These are phyloP conservation scores for Colletotrichum theobromicola DNA, from an alignment of 2,329 filamentous ascomycete species.

Conservation along the genomic window DNA sequence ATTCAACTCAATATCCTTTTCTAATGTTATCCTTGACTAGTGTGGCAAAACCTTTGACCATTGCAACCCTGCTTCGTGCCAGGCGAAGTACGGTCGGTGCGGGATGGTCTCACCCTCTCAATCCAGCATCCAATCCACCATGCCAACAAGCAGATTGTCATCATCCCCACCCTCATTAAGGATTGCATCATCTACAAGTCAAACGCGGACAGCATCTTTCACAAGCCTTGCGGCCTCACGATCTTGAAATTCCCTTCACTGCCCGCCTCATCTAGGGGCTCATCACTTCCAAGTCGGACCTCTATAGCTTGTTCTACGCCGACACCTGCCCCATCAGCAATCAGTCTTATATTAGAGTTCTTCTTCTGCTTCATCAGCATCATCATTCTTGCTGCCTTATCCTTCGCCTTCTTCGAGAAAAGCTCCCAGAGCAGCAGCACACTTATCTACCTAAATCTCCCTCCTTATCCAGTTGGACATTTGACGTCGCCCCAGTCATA, in stretches of 20 bases:
- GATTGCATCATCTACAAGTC: not conserved
- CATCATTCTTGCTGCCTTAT: not conserved
- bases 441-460: accelerated
- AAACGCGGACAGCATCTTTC: not conserved
- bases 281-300: not conserved
- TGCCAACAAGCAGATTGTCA: not conserved
- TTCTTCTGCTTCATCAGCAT: not conserved
- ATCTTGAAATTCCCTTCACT: not conserved
- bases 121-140: not conserved
- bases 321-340: not conserved
- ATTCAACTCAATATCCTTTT: not conserved
- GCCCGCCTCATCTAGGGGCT: not conserved
- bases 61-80: not conserved
- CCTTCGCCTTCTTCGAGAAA: too few relatives aligned
- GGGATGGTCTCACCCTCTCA: too few relatives aligned
- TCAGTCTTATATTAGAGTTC: not conserved
- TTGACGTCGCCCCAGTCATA: not conserved
- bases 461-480: not conserved
- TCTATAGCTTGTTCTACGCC: not conserved
- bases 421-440: not conserved
- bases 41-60: not conserved
- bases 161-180: not conserved
- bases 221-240: not conserved
- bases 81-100: not conserved
- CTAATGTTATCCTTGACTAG: not conserved